phyloP scores from a whole-genome alignment of 495 filamentous ascomycete genomes.

The Clohesyomyces aquaticus region DNA sequence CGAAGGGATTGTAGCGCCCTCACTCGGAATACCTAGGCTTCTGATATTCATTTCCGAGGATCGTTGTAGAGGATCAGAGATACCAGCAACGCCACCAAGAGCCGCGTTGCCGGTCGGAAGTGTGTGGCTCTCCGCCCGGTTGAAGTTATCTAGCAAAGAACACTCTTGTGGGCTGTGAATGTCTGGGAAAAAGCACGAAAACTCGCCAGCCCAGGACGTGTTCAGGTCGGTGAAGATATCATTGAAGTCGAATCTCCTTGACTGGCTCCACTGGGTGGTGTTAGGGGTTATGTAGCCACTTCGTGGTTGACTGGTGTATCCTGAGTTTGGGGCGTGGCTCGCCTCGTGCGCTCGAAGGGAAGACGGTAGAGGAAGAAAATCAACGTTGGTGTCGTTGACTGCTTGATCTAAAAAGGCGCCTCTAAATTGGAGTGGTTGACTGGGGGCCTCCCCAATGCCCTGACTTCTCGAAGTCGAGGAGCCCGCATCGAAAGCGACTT shows the following conservation, averaged over 20 bases:
- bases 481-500: neutral
- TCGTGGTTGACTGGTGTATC: neutral
- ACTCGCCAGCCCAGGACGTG: slow-evolving; percentile 6
- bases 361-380: neutral
- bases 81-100: too few species aligned
- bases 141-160: neutral
- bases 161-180: neutral
- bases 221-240: neutral
- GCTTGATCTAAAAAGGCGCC: too few species aligned
- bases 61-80: too few species aligned
- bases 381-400: slow-evolving; percentile 4
- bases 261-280: neutral
- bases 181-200: slow-evolving; percentile 5
- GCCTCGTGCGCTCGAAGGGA: too few species aligned
- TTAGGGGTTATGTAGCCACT: neutral
- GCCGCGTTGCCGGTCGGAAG: too few species aligned
- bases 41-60: too few species aligned
- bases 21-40: too few species aligned
- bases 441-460: too few species aligned
- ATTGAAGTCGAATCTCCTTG: slow-evolving; percentile 2
- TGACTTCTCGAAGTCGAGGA: too few species aligned
- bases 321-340: neutral
- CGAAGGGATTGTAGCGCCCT: too few species aligned
- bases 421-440: too few species aligned
- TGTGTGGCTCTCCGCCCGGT: too few species aligned